Conservation (phyloP, 1,139 yeast species). For the Debaryomyces psychrophilus region DNA sequence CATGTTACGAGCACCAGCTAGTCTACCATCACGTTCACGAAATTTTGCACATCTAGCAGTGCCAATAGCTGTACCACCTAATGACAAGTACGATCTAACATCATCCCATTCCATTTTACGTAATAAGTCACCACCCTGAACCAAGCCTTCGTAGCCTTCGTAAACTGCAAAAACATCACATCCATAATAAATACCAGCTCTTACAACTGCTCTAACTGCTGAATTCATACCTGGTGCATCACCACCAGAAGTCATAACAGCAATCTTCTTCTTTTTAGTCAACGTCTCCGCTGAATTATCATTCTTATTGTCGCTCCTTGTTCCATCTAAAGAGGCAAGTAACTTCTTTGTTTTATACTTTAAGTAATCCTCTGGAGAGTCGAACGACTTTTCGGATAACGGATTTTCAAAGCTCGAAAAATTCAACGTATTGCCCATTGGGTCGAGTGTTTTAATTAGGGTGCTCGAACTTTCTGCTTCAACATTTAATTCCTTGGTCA, state of each 20-base stretch:
- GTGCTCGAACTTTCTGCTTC: conserved; percentile 20
- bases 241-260: conserved; percentile 98
- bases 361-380: conserved; percentile 34
- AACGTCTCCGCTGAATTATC: conserved; percentile 1
- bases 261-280: conserved; percentile 60
- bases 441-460: conserved; percentile 46
- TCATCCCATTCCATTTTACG: conserved; percentile 87
- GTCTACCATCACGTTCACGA: conserved; percentile 81
- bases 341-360: conserved; percentile 18
- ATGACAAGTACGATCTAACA: conserved; percentile 87
- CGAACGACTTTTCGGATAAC: conserved; percentile 32
- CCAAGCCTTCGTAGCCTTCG: conserved; percentile 96
- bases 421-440: conserved; percentile 55
- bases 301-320: conserved; percentile 6
- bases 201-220: conserved; percentile 88
- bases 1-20: conserved; percentile 80
- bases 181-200: conserved; percentile 85
- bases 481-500: conserved; percentile 26
- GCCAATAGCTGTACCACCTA: conserved; percentile 95
- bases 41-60: conserved; percentile 92
- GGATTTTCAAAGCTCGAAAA: conserved; percentile 43
- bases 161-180: conserved; percentile 93
- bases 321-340: conserved; percentile 18
- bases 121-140: conserved; percentile 78
- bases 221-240: conserved; percentile 99